Percentiles rank a stretch among this genome's conserved stretches.
These are phyloP conservation scores for Meyerozyma smithsonii DNA, from an alignment of 1,139 yeast genomes.

Conservation along the genomic window DNA sequence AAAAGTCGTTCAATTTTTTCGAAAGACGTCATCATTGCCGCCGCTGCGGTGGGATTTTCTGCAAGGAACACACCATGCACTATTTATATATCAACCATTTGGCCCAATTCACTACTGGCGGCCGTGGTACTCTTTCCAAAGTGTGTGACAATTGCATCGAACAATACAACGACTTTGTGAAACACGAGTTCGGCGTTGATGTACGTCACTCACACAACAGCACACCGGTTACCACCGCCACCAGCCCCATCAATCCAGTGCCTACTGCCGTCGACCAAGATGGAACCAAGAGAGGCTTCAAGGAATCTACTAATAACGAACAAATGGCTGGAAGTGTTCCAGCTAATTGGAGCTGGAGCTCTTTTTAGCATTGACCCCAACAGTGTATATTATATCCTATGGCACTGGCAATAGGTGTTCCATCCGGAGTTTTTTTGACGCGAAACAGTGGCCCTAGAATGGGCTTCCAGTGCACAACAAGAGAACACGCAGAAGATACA, in stretches of 20 bases:
- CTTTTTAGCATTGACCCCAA: constrained; percentile 37
- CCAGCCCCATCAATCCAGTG: constrained; percentile 2
- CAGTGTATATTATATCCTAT: background rate
- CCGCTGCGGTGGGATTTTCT: constrained; percentile 87
- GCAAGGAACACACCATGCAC: constrained; percentile 62
- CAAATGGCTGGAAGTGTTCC: constrained; percentile 55
- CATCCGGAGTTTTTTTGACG: no score
- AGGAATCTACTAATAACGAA: constrained; percentile 15
- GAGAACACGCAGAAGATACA: no score
- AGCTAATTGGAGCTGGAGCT: constrained; percentile 79
- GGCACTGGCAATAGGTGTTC: no score
- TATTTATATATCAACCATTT: constrained; percentile 57
- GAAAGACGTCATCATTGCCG: constrained; percentile 94
- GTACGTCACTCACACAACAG: constrained; percentile 10
- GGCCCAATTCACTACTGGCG: constrained; percentile 74
- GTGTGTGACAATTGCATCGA: constrained; percentile 75
- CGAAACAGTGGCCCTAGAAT: no score
- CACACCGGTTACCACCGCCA: constrained; percentile 10
- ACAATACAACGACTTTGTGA: constrained; percentile 56
- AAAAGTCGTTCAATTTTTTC: constrained; percentile 60
- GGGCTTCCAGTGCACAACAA: no score
- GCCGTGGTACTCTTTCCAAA: constrained; percentile 67
- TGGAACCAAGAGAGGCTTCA: background rate
- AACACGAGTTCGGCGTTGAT: constrained; percentile 35
- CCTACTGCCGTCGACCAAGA: background rate